These are phyloP conservation scores for Cronartium quercuum DNA, from an alignment of 1,284 basidiomycete species.

Conservation along the genomic window DNA sequence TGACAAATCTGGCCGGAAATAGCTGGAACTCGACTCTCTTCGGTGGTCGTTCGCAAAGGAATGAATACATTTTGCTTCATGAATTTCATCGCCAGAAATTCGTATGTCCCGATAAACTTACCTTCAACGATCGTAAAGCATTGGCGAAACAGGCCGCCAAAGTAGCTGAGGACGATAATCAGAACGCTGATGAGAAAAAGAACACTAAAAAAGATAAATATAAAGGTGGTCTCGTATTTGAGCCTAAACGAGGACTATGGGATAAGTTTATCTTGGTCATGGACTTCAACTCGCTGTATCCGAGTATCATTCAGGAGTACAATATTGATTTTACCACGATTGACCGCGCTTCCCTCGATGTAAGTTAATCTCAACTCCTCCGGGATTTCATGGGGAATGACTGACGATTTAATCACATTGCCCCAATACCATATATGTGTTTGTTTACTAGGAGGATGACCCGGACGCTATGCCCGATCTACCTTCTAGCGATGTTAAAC, in stretches of 20 bases:
- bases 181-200: slow-evolving; percentile 54
- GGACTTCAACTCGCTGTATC: slow-evolving; percentile 99
- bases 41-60: slow-evolving; percentile 89
- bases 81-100: slow-evolving; percentile 96
- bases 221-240: slow-evolving; percentile 96
- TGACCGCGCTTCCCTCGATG: slow-evolving; percentile 59
- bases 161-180: slow-evolving; percentile 53
- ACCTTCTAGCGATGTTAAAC: slow-evolving; percentile 64
- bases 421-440: slow-evolving; percentile 5
- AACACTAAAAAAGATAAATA: slow-evolving; percentile 88
- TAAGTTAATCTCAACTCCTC: slow-evolving; percentile 54
- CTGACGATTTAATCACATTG: slow-evolving; percentile 9
- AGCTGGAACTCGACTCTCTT: slow-evolving; percentile 95
- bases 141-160: slow-evolving; percentile 63
- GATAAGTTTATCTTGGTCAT: slow-evolving; percentile 97
- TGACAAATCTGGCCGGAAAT: slow-evolving; percentile 96
- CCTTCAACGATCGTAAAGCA: slow-evolving; percentile 56
- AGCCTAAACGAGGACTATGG: slow-evolving; percentile 92
- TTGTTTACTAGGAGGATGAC: slow-evolving; percentile 57
- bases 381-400: background rate
- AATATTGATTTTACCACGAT: slow-evolving; percentile 99
- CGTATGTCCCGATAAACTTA: slow-evolving; percentile 83
- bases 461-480: slow-evolving; percentile 85
- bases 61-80: slow-evolving; percentile 97
- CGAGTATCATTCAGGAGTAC: slow-evolving; percentile 98